A percentile compares a stretch with the other conserved stretches of the same genome.
Evolutionary conservation across 2,329 filamentous ascomycete genomes (phyloP).

Genomic region (Bisporella sp.): DNA sequence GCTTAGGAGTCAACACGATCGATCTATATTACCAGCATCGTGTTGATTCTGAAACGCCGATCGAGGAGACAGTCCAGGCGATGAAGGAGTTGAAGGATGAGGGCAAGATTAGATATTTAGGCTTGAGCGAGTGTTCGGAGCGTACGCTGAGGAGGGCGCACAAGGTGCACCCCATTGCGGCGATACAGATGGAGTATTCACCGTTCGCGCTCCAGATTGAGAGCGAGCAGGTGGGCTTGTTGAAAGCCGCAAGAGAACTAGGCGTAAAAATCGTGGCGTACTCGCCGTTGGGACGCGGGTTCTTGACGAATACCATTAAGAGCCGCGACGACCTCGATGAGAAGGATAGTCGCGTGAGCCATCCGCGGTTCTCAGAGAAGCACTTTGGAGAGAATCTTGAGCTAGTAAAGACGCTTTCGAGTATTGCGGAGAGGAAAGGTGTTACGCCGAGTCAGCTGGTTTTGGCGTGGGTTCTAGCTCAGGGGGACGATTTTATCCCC

Average conservation of each 20-base stretch:
- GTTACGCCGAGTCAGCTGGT: constrained; percentile 58
- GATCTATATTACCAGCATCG: too few species aligned
- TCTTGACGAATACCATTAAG: constrained; percentile 47
- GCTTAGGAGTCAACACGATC: too few species aligned
- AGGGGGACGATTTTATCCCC: constrained; percentile 44
- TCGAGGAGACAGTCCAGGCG: too few species aligned
- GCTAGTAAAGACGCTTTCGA: constrained; percentile 50
- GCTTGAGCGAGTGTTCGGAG: constrained; percentile 44
- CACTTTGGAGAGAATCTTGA: constrained; percentile 58
- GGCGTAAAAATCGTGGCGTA: constrained; percentile 37
- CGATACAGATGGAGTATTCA: constrained; percentile 46
- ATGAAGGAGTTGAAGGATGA: too few species aligned
- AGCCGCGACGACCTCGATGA: constrained; percentile 46
- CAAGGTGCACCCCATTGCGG: constrained; percentile 40
- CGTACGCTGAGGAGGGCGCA: constrained; percentile 43
- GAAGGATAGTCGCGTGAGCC: constrained; percentile 49
- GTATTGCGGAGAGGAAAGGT: constrained; percentile 51
- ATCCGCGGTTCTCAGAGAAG: constrained; percentile 54
- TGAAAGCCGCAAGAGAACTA: constrained; percentile 38
- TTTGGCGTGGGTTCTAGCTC: constrained; percentile 44
- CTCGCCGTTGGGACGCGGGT: constrained; percentile 59
- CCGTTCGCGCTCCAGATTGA: constrained; percentile 52
- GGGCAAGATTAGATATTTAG: constrained; percentile 49
- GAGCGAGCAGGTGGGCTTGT: constrained; percentile 34
- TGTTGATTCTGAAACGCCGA: too few species aligned